Evolutionary conservation across 2,329 filamentous ascomycete species (phyloP), one percentile per base, ranked within the genome.

Genomic region (Fusarium sarcochroum): DNA sequence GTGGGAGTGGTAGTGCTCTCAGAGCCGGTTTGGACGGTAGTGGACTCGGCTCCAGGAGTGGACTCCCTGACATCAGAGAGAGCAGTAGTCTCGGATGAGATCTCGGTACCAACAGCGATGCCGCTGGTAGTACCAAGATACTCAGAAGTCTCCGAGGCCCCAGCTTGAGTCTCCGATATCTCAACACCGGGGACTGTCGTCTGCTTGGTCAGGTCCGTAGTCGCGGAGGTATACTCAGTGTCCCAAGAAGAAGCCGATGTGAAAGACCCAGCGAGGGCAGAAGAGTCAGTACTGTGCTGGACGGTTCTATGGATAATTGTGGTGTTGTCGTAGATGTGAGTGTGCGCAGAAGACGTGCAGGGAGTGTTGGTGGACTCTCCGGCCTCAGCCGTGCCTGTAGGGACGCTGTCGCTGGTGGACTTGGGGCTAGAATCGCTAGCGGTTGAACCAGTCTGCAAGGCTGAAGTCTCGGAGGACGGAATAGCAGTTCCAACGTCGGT

Each of bases 241-340:
- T 8, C 48, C 10, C 21, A n/a, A 1, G 70, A 60, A 13, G 61
- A 66, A 2, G 58, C 41, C 3, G 46, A 40, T 0, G 58, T 58
- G 34, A 62, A 52, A 2, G 49, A 57, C 1, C 51, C 60, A 4
- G 69, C 56, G 3, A 59, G 32, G 15, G 62, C 60, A 3, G 63
- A 58, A 4, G 71, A 74, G 4, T 57, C 60, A 4, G 55, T 34
- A 2, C 41, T 68, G 5, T 45, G 15, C 9, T 38, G 23, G 5
- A 27, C 45, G 0, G 62, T 73, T 7, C 38, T 70, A 9, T 67
- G 58, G 1, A 62, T 8, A 3, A 70, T 14, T 6, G 67, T 70
- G 2, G 67, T 60, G 30, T 73, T 73, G 2, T 45, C 49, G 15
- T 68, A 73, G 21, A 61, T 15, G 8, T 63, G 56, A 3, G 71